Percentiles rank a stretch among this genome's conserved stretches.
Conservation (phyloP, 139 green algal genomes). For the Microglena sp. region DNA sequence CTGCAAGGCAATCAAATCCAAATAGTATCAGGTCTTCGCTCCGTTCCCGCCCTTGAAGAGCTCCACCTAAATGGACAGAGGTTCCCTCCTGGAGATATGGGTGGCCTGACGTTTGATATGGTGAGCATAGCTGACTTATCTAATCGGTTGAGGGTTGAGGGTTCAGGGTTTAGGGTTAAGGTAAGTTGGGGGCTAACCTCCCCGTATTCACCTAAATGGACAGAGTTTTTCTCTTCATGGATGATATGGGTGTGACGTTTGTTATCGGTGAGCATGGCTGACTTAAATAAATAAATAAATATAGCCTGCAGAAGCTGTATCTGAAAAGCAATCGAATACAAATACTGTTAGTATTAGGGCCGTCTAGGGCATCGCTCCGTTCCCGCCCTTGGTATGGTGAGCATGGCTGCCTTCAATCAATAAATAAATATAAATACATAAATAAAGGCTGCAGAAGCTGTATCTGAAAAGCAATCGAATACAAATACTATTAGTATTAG, state of each 20-base stretch:
- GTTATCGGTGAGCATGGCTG: no score
- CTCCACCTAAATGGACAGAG: slow-evolving; percentile 35
- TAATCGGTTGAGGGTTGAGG: not conserved
- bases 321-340: not conserved
- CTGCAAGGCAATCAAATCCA: slow-evolving; percentile 19
- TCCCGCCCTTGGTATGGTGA: not conserved
- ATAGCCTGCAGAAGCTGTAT: no score
- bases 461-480: not conserved
- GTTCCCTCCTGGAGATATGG: slow-evolving; percentile 10
- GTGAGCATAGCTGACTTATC: not conserved
- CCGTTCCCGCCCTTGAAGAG: slow-evolving; percentile 27
- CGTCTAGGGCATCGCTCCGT: not conserved
- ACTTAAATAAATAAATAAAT: no score
- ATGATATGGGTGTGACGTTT: no score
- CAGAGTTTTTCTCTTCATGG: not conserved
- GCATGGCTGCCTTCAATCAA: no score
- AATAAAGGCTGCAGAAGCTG: no score
- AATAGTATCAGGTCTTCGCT: not conserved
- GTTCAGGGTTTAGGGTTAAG: no score
- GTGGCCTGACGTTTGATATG: slow-evolving; percentile 1
- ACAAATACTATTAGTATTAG: not conserved
- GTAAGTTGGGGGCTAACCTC: no score
- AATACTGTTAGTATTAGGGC: not conserved
- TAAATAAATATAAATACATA: no score
- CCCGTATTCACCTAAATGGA: not conserved